Base-by-base conservation (phyloP, 306 rosid genomes). In the Quercus agrifolia region DNA sequence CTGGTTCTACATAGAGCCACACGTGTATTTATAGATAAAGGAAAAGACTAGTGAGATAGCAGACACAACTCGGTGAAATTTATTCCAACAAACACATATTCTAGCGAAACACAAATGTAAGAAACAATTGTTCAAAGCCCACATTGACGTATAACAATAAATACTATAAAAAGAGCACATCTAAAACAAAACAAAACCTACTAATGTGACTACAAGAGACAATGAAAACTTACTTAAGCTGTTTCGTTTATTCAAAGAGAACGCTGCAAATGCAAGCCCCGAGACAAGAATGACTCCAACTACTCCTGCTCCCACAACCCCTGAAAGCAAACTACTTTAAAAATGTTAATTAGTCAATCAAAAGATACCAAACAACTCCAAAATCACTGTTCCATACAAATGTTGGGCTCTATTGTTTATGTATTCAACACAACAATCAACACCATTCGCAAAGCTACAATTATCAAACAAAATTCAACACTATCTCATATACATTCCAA, bases 261-360 rank as follows among this genome's bases (percentile, higher is more conserved):
- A 69, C 55, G 94, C 90, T 28, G 94, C 87, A 30, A 93, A 84
- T 56, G 93, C 44, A 82, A 96, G 81, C 83, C 99, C 98, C 1
- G 91, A 66, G 57, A 85, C 82, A 74, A 95, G 91, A 73, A 93
- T 76, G 56, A 90, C 86, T 79, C 98, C 99, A 31, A 94, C 97
- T 23, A 93, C 86, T 83, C 98, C 96, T 62, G 87, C 90, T 86
- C 94, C 93, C 80, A 91, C 88, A 70, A 85, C 78, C 74, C 97
- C 98, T 96, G 97, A 85, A 90, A 96, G 83, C 89, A 88, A 86
- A 85, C 97, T 93, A 91, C 88, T 84, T 79, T 80, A 82, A 74
- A 87, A 83, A 80, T 82, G 83, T 88, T 81, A 88, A 86, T 88
- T 74, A 89, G 57, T 14, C 41, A 33, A 51, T 15, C 28, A 17